phyloP scores from a whole-genome alignment of 805 yeast genomes.

The Saturnispora halmiae region DNA sequence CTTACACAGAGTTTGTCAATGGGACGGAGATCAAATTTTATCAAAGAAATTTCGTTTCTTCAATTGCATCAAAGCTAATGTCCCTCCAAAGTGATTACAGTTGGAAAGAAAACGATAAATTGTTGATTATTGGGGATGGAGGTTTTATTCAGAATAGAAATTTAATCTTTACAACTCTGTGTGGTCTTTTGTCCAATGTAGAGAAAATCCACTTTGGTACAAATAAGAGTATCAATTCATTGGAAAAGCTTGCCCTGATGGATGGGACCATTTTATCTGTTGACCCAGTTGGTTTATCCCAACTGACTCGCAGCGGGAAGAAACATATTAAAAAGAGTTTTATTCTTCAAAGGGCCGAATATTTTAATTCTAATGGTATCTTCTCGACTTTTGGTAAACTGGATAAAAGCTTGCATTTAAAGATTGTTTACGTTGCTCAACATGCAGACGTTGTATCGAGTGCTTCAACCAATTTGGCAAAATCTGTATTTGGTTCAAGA shows the following conservation, averaged over 20 bases:
- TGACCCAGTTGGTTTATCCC: conserved; percentile 16
- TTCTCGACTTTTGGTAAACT: conserved; percentile 31
- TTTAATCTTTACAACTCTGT: conserved; percentile 31
- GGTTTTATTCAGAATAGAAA: conserved; percentile 13
- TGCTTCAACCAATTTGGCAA: conserved; percentile 28
- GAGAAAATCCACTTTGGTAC: conserved; percentile 20
- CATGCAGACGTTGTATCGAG: conserved; percentile 16
- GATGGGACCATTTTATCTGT: conserved; percentile 29
- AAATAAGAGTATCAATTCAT: conserved; percentile 7
- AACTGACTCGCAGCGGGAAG: conserved; percentile 8
- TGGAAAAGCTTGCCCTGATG: conserved; percentile 10
- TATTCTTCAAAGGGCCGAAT: conserved; percentile 30
- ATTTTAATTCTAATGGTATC: conserved; percentile 41
- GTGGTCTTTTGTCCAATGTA: conserved; percentile 32
- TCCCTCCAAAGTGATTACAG: conserved; percentile 23
- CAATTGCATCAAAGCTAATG: conserved; percentile 29
- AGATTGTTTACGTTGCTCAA: conserved; percentile 34
- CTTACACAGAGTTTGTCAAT: conserved; percentile 20
- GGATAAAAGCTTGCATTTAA: conserved; percentile 22
- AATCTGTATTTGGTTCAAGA: conserved; percentile 41
- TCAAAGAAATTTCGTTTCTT: conserved; percentile 30
- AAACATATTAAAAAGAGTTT: conserved; percentile 19
- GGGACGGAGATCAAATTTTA: conserved; percentile 22
- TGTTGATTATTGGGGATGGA: conserved; percentile 18
- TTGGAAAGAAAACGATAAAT: conserved; percentile 23